These are phyloP conservation scores for Plasmodium inui DNA, from an alignment of 169 alveolate species.

Conservation along the genomic window DNA sequence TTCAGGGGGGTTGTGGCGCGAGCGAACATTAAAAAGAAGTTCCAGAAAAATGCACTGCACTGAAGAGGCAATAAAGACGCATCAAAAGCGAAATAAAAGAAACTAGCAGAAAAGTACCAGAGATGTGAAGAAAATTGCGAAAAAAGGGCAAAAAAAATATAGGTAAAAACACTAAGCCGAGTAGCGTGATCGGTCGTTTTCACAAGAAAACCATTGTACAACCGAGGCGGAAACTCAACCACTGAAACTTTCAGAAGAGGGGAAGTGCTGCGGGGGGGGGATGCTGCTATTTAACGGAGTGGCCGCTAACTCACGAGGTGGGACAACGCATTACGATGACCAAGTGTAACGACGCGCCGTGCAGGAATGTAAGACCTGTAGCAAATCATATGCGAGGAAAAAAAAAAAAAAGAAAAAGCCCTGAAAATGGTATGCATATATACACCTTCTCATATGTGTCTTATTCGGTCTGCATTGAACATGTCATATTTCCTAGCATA, in stretches of 20 bases:
- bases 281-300: too few relatives aligned
- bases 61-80: neutral
- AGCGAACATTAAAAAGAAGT: neutral
- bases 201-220: conserved; percentile 59
- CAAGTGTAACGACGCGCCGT: neutral
- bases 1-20: neutral
- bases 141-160: neutral
- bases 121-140: neutral
- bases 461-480: neutral
- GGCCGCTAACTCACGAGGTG: neutral
- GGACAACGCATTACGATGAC: neutral
- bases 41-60: neutral
- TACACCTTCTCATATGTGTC: neutral
- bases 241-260: neutral
- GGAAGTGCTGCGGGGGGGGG: neutral
- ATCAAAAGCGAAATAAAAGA: neutral
- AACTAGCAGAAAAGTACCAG: neutral
- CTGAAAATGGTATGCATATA: neutral
- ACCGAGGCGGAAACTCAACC: neutral
- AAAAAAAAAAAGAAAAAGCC: neutral
- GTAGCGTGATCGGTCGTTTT: conserved; percentile 8
- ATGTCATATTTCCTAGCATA: neutral
- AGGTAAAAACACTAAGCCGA: neutral
- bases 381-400: neutral
- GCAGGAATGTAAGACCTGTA: neutral